Evolutionary conservation across 2,329 filamentous ascomycete genomes (phyloP), one percentile per base, ranked within the genome.

Genomic region (Acrocalymma vagum): DNA sequence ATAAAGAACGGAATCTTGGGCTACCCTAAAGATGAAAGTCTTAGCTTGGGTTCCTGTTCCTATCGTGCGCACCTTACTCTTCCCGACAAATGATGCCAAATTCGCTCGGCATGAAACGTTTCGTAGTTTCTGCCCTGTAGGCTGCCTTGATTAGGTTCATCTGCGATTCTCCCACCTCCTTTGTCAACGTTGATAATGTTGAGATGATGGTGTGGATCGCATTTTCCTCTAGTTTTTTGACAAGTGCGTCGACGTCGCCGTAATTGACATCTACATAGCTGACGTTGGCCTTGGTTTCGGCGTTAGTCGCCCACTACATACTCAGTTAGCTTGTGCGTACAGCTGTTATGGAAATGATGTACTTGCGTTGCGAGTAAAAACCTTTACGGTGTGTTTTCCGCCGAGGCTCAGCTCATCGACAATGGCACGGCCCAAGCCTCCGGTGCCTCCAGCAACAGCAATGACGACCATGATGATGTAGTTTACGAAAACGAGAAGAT

Each of bases 291-390:
- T n/a, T n/a, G n/a, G n/a, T n/a, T n/a, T n/a, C n/a, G n/a, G n/a
- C n/a, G n/a, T n/a, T n/a, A n/a, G n/a, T n/a, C n/a, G n/a, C n/a
- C n/a, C n/a, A n/a, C n/a, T n/a, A n/a, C n/a, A n/a, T n/a, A n/a
- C n/a, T n/a, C n/a, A 14, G 18, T 45, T 14, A 42, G 23, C 22
- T 20, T 15, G 10, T 8, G 9, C 23, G 6, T n/a, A 13, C 13
- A 10, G 9, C 2, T 10, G 11, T 9, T 23, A n/a, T 20, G n/a
- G n/a, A n/a, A n/a, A n/a, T n/a, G n/a, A n/a, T n/a, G n/a, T n/a
- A n/a, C n/a, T n/a, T 51, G 70, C 75, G 51, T 70, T 70, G 22
- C 76, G 70, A 16, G 70, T 62, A 4, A 79, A 49, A 4, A 78
- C 62, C 27, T 73, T 57, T 9, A 77, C 62, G 8, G 72, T 42